These are phyloP conservation scores for Eurotiales sp. DNA, from an alignment of 2,329 filamentous ascomycete species.

Conservation along the genomic window DNA sequence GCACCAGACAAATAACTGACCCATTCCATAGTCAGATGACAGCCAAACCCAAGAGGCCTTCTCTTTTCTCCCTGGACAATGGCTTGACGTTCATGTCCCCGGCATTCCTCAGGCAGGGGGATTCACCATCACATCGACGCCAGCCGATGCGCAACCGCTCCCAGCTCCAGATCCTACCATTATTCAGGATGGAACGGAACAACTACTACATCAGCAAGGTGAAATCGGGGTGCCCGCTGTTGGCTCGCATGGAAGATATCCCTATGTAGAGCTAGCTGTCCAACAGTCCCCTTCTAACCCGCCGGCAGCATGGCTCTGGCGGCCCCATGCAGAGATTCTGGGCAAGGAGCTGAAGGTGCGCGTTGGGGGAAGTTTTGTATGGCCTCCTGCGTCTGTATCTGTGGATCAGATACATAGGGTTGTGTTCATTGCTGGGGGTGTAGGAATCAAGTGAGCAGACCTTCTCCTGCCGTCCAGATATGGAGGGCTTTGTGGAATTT, in stretches of 20 bases:
- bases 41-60: constrained; percentile 25
- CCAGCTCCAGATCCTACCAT: constrained; percentile 21
- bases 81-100: constrained; percentile 79
- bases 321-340: constrained; percentile 52
- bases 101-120: constrained; percentile 67
- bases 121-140: constrained; percentile 81
- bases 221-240: constrained; percentile 22
- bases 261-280: constrained; percentile 73
- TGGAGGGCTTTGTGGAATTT: no score
- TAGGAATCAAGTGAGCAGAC: constrained; percentile 77
- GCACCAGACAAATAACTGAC: neutral
- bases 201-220: constrained; percentile 9
- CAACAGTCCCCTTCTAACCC: constrained; percentile 69
- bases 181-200: constrained; percentile 8
- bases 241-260: constrained; percentile 25
- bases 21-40: neutral
- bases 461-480: no score
- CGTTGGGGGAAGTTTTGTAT: constrained; percentile 77
- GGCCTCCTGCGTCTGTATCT: constrained; percentile 56
- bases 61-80: constrained; percentile 78
- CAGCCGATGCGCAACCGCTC: constrained; percentile 49
- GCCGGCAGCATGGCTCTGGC: constrained; percentile 74
- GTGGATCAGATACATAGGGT: constrained; percentile 51
- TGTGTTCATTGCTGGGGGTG: constrained; percentile 75
- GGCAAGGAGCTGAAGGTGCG: constrained; percentile 60